Percentiles rank a stretch among this genome's conserved stretches.
phyloP scores from a whole-genome alignment of 805 yeast genomes.

The Candida awuae region DNA sequence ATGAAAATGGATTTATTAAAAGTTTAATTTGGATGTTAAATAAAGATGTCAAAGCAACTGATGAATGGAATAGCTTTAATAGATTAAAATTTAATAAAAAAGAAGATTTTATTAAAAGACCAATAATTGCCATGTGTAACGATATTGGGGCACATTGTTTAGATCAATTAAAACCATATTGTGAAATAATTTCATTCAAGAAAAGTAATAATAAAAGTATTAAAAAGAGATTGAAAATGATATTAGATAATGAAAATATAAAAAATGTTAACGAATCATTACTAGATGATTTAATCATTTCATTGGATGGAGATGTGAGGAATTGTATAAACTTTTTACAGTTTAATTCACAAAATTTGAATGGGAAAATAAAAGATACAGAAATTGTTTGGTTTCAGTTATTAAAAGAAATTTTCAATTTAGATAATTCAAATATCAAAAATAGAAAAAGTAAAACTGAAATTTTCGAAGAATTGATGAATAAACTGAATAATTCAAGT shows the following conservation, averaged over 20 bases:
- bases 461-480: constrained; percentile 29
- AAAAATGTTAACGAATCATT: constrained; percentile 37
- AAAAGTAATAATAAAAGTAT: constrained; percentile 45
- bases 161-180: constrained; percentile 62
- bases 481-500: constrained; percentile 36
- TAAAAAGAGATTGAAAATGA: constrained; percentile 40
- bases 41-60: constrained; percentile 49
- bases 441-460: constrained; percentile 32
- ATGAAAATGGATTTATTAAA: constrained; percentile 56
- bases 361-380: constrained; percentile 41
- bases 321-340: constrained; percentile 80
- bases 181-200: constrained; percentile 64
- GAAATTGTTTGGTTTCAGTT: constrained; percentile 60
- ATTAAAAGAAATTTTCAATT: constrained; percentile 51
- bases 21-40: constrained; percentile 48
- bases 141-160: constrained; percentile 71
- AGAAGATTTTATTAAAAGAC: constrained; percentile 50
- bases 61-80: constrained; percentile 20
- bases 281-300: constrained; percentile 56
- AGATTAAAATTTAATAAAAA: constrained; percentile 17
- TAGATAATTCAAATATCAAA: constrained; percentile 33
- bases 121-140: constrained; percentile 88
- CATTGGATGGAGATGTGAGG: constrained; percentile 76
- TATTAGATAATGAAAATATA: constrained; percentile 49
- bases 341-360: constrained; percentile 33